Percentiles rank a stretch among this genome's conserved stretches.
These are phyloP conservation scores for Graphilbum ipis-grandicollis DNA, from an alignment of 2,329 filamentous ascomycete species.

Conservation along the genomic window DNA sequence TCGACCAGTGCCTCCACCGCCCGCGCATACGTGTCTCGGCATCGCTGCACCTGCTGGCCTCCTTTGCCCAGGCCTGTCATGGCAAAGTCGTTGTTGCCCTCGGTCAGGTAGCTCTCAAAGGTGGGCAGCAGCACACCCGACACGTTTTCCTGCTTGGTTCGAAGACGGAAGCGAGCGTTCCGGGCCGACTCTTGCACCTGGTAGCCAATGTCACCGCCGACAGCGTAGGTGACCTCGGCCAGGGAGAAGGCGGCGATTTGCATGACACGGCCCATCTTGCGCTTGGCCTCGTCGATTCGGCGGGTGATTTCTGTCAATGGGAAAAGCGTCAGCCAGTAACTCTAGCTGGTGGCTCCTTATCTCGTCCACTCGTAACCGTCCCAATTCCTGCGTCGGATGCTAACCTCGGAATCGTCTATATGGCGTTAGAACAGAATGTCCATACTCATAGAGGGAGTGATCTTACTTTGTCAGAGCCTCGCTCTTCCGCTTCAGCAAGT, in stretches of 20 bases:
- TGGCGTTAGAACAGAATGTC: not conserved
- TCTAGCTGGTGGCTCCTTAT: not conserved
- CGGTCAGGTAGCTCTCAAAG: constrained; percentile 79
- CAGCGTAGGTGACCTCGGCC: constrained; percentile 92
- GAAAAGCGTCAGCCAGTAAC: not conserved
- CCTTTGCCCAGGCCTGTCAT: constrained; percentile 92
- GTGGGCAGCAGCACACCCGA: constrained; percentile 87
- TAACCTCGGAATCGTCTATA: not conserved
- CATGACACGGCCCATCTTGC: constrained; percentile 99
- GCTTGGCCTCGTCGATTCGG: constrained; percentile 95
- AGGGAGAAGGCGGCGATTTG: constrained; percentile 96
- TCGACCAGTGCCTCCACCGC: constrained; percentile 94
- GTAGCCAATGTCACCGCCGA: constrained; percentile 88
- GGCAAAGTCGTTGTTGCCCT: constrained; percentile 89
- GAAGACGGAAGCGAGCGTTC: constrained; percentile 78
- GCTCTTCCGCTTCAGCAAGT: constrained; percentile 90
- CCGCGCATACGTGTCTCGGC: constrained; percentile 85
- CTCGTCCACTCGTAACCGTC: no score
- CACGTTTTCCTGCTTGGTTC: constrained; percentile 95
- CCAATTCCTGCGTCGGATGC: no score
- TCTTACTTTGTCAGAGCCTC: constrained; percentile 90
- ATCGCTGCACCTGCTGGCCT: constrained; percentile 89
- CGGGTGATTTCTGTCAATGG: constrained; percentile 72
- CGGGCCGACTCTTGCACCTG: constrained; percentile 95
- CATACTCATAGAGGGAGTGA: not conserved